phyloP scores from a whole-genome alignment of 441 rosid genomes.

The Euphorbia schlechtendalii region DNA sequence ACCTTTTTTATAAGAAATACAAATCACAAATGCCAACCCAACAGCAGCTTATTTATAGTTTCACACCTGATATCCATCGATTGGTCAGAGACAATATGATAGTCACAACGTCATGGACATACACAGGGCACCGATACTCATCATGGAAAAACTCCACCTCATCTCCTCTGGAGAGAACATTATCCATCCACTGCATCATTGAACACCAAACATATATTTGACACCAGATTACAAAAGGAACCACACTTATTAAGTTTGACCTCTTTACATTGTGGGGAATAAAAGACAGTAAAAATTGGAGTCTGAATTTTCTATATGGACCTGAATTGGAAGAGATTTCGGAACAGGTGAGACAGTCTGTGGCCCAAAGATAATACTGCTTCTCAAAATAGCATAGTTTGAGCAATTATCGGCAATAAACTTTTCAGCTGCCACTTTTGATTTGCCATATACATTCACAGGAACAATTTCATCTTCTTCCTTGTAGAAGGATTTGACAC shows the following conservation, averaged over 20 bases:
- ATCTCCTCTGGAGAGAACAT: constrained; percentile 61
- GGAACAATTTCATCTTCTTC: constrained; percentile 75
- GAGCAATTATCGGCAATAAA: constrained; percentile 50
- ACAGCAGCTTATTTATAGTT: no score
- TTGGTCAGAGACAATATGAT: constrained; percentile 37
- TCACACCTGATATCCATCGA: constrained; percentile 59
- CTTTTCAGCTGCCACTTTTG: constrained; percentile 76
- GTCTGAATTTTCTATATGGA: constrained; percentile 10
- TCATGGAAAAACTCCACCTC: constrained; percentile 62
- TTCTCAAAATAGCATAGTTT: constrained; percentile 66
- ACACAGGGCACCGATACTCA: constrained; percentile 83
- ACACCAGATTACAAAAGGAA: not conserved
- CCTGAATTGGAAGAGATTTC: constrained; percentile 88
- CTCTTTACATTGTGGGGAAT: not conserved
- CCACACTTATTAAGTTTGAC: not conserved
- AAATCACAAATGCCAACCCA: no score
- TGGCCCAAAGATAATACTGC: constrained; percentile 83
- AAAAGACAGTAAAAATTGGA: not conserved
- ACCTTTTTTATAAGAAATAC: no score
- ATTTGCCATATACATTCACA: constrained; percentile 77
- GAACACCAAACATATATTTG: no score
- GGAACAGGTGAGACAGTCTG: constrained; percentile 79
- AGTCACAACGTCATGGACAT: constrained; percentile 65
- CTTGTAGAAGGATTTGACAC: constrained; percentile 73
- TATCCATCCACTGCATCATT: constrained; percentile 73